Base-by-base conservation (phyloP, 78 protist genomes). In the Salpingoeca rosetta region DNA sequence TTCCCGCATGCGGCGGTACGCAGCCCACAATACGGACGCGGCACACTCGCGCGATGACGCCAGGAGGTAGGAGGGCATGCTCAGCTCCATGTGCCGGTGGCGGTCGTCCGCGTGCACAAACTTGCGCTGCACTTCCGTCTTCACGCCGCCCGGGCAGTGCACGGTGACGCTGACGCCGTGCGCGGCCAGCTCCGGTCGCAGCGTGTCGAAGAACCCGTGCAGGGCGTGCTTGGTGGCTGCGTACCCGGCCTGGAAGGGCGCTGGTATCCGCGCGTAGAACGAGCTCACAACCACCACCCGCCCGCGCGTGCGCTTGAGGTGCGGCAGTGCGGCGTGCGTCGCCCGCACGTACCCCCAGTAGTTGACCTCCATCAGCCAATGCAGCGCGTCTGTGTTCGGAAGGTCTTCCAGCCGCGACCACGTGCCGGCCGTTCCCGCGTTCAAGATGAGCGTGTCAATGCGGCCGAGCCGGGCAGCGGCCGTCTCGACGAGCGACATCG, bases 231-330 rank as follows among this genome's bases (percentile, higher is more conserved):
- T 73, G 77, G 77, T 73, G 77, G 77, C 77, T 10, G 37, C 3
- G 77, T 73, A 73, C 37, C 77, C 77, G 40, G 77, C 77, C 77
- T 73, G 77, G 36, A 28, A 73, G 28, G 77, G 77, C 12, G 77
- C 77, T 26, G 36, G 26, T 3, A 73, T 24, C 12, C 26, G 36
- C 37, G 37, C 77, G 77, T 73, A 73, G 28, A 73, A 73, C 37
- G 77, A 73, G 28, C 37, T 26, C 37, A 73, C 77, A 24, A 24
- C 77, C 37, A 26, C 77, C 40, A 73, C 12, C 12, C 36, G 77
- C 12, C 77, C 77, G 77, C 36, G 77, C 40, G 77, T 26, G 3
- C 12, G 38, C 77, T 73, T 73, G 40, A 73, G 77, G 37, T 3
- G 38, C 38, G 77, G 77, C 12, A 73, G 12, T 11, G 77, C 77